Evolutionary conservation across 768 basidiomycete genomes (phyloP), one percentile per base, ranked within the genome.

Genomic region (Lactifluus subvellereus): DNA sequence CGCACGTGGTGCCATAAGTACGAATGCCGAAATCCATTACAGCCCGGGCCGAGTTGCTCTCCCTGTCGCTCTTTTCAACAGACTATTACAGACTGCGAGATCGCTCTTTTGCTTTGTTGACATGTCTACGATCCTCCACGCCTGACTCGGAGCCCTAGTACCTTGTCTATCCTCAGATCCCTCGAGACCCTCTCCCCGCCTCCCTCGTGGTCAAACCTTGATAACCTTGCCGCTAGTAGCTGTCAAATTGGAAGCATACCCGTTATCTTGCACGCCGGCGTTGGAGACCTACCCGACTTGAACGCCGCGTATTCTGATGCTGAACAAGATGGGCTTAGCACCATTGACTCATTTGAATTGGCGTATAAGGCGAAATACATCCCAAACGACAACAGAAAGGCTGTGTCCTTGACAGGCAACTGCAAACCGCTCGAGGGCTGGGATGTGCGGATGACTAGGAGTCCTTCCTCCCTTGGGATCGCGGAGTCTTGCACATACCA

Each of bases 201-300:
- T 14, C 56, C 65, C 18, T 66, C 67, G 8, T 66, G 54, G 55
- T 48, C 65, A 14, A 63, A 59, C 48, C 38, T 68, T 50, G 56
- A 58, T 52, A 38, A 57, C 18, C 48, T 60, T 32, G n/a, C 61
- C 37, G 40, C 27, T 27, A 27, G 57, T 48, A 30, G 56, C 7
- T 42, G 53, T 49, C 59, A 62, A 50, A 43, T 59, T 14, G 67
- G 67, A 38, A 67, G 57, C n/a, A 63, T 68, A 37, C 67, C 67
- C n/a, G 3, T 68, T 35, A 54, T 64, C 16, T 54, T 68, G 22
- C 59, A 63, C 38, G n/a, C 27, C n/a, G 65, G 59, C 13, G 33
- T 57, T 5, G 47, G n/a, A 43, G 51, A 53, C 43, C 6, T 55
- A 8, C 50, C 49, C n/a, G 27, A 59, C 32, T 59, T 32, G 47